Conservation (phyloP, 2,329 filamentous ascomycete species). For the Kalaharituber pfeilii region DNA sequence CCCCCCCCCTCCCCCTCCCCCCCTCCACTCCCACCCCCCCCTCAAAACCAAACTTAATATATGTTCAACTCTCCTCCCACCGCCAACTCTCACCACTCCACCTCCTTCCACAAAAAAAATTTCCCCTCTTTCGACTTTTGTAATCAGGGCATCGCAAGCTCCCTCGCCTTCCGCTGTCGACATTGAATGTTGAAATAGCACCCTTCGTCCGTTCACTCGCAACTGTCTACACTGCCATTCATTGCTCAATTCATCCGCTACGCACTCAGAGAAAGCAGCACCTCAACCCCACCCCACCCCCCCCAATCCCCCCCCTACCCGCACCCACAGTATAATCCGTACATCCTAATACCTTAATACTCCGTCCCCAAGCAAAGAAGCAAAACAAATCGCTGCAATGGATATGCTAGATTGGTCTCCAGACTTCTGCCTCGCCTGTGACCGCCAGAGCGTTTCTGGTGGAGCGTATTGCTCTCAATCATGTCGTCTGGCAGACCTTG, state of each 20-base stretch:
- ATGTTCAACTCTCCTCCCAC: not conserved
- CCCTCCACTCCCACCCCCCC: not conserved
- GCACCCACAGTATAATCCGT: slow-evolving; percentile 1
- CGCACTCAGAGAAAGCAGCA: not conserved
- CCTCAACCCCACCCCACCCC: not conserved
- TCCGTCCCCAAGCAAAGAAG: no score
- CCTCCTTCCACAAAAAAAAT: not conserved
- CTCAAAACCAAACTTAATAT: slow-evolving; percentile 1
- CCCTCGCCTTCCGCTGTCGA: not conserved
- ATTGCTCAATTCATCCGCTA: not conserved
- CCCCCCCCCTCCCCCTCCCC: not conserved
- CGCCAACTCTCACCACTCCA: not conserved
- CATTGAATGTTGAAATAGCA: not conserved
- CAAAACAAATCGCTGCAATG: no score
- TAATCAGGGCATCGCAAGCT: not conserved
- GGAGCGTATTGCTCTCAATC: slow-evolving; percentile 83
- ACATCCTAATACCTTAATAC: not conserved
- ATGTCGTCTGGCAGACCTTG: slow-evolving; percentile 74
- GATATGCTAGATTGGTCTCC: slow-evolving; percentile 49
- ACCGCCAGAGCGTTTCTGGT: slow-evolving; percentile 52
- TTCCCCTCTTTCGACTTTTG: not conserved
- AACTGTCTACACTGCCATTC: not conserved
- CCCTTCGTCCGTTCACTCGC: not conserved
- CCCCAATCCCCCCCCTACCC: slow-evolving; percentile 1
- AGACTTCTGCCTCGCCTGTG: slow-evolving; percentile 86